These are phyloP conservation scores for Aspergillus sp. DNA, from an alignment of 2,329 filamentous ascomycete species.

Conservation along the genomic window DNA sequence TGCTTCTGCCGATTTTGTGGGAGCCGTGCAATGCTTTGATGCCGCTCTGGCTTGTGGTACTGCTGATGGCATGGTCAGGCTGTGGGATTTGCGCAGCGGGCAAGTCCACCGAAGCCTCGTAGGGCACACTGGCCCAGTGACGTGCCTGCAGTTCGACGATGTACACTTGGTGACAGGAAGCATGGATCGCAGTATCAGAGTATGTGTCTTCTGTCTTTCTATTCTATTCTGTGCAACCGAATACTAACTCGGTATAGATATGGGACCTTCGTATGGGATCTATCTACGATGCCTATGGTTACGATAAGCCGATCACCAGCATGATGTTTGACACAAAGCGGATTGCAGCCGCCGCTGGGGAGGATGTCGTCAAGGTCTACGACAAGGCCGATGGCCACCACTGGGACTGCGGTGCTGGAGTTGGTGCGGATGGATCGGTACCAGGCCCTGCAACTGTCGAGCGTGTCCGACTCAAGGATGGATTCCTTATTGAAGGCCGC, in stretches of 20 bases:
- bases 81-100: conserved; percentile 95
- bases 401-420: conserved; percentile 92
- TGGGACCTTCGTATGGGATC: conserved; percentile 97
- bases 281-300: conserved; percentile 94
- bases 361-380: conserved; percentile 95
- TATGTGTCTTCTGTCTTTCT: conserved; percentile 52
- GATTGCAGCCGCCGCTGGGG: conserved; percentile 86
- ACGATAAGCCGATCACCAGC: conserved; percentile 85
- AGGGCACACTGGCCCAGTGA: conserved; percentile 92
- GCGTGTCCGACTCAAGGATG: conserved; percentile 85
- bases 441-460: conserved; percentile 72
- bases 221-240: background rate
- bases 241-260: conserved; percentile 60
- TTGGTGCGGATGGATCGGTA: conserved; percentile 63
- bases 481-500: conserved; percentile 88
- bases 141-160: conserved; percentile 93
- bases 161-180: conserved; percentile 92
- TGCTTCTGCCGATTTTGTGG: conserved; percentile 83
- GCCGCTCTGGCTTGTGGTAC: conserved; percentile 94
- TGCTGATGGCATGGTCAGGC: conserved; percentile 91
- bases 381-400: conserved; percentile 94
- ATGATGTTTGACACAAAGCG: conserved; percentile 96
- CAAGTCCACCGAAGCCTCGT: conserved; percentile 96
- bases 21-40: conserved; percentile 92
- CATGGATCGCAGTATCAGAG: conserved; percentile 86